Evolutionary conservation across 345 rosid genomes (phyloP).

Genomic region (Eucalyptus pauciflora): DNA sequence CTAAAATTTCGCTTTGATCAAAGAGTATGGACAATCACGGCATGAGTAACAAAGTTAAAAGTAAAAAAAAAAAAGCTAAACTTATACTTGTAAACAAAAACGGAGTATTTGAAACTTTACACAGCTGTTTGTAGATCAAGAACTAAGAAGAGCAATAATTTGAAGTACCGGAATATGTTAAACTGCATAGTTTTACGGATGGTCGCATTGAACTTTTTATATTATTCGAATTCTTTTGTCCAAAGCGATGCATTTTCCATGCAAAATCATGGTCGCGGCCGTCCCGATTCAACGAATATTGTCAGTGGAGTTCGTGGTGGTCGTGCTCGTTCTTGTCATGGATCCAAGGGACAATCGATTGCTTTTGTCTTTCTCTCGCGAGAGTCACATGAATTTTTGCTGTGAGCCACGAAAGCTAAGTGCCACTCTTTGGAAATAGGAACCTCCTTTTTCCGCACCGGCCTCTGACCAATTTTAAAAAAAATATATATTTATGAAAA

Average conservation of each 20-base stretch:
- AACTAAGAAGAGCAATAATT: not conserved
- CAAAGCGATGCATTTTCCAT: not conserved
- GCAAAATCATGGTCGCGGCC: not conserved
- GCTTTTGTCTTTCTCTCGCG: not conserved
- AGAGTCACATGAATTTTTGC: not conserved
- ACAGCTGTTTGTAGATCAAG: not conserved
- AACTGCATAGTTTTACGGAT: not conserved
- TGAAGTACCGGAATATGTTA: not conserved
- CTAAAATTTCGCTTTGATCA: no score
- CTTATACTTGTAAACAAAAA: not conserved
- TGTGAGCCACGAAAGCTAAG: not conserved
- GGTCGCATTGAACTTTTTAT: not conserved
- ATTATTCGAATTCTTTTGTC: not conserved
- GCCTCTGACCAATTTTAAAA: not conserved
- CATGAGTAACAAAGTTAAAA: rapidly evolving
- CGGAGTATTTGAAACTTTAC: not conserved
- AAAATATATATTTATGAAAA: rapidly evolving
- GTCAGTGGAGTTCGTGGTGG: not conserved
- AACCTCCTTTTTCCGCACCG: not conserved
- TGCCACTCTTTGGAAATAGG: not conserved
- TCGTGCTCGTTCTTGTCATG: not conserved
- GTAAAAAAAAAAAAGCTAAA: no score
- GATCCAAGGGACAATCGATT: not conserved
- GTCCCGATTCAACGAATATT: not conserved
- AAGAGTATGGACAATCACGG: rapidly evolving